These are phyloP conservation scores for Iberis pinnata DNA, from an alignment of 345 rosid genomes.

Conservation along the genomic window DNA sequence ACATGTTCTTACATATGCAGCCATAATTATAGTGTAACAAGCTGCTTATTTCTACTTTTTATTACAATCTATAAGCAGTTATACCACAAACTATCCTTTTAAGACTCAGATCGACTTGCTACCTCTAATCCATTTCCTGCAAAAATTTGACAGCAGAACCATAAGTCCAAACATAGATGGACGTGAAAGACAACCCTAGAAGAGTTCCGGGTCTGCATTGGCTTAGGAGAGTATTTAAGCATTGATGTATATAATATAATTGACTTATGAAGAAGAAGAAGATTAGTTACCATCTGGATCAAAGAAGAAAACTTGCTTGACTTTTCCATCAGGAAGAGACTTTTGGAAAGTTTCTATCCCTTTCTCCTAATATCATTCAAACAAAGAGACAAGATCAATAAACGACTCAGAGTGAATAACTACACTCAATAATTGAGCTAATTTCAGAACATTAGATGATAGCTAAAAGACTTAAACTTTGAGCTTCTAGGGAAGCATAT, in stretches of 20 bases:
- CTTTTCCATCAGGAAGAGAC: constrained; percentile 56
- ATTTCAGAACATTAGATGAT: background rate
- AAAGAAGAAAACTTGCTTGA: constrained; percentile 87
- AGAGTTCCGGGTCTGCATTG: background rate
- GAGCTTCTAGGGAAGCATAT: background rate
- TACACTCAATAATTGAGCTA: background rate
- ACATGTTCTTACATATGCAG: constrained; percentile 22
- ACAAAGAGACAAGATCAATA: background rate
- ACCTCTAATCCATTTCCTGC: constrained; percentile 95
- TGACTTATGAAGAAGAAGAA: background rate
- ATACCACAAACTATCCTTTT: constrained; percentile 6
- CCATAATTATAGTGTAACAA: constrained; percentile 4
- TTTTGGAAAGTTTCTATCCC: constrained; percentile 66
- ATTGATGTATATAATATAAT: background rate
- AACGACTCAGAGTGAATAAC: background rate
- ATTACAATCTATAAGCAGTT: background rate
- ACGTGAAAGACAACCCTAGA: background rate
- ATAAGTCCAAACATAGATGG: constrained; percentile 7
- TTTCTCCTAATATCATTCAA: constrained; percentile 51
- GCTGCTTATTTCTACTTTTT: background rate
- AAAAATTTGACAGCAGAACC: background rate
- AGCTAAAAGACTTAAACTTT: background rate
- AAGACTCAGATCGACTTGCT: constrained; percentile 45
- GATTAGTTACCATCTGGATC: constrained; percentile 74
- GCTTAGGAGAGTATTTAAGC: background rate